Conservation (phyloP, 176 grass and related monocot genomes). For the Bothriochloa decipiens region DNA sequence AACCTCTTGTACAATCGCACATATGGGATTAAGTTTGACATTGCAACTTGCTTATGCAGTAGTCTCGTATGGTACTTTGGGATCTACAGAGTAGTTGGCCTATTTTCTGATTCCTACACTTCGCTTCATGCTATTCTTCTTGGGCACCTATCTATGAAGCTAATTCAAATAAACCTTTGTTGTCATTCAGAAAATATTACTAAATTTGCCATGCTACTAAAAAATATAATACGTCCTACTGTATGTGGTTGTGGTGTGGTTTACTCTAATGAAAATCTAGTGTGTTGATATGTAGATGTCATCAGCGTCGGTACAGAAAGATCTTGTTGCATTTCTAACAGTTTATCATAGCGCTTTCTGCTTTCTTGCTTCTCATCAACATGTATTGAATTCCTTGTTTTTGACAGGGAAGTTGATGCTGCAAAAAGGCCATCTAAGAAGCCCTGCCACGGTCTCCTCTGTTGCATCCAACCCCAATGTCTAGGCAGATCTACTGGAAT, state of each 20-base stretch:
- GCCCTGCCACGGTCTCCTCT: neutral
- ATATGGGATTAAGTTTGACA: no score
- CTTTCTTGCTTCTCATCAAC: neutral
- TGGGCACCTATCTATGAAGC: no score
- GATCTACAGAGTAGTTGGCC: no score
- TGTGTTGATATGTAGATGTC: neutral
- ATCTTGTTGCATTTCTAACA: neutral
- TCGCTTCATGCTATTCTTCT: neutral
- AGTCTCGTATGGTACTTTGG: no score
- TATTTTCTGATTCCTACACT: neutral
- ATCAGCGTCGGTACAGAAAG: neutral
- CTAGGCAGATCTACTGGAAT: slow-evolving; percentile 48
- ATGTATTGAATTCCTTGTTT: neutral
- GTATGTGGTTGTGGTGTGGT: no score
- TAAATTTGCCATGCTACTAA: no score
- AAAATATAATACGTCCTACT: no score
- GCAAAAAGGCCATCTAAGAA: slow-evolving; percentile 15
- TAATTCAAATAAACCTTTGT: no score
- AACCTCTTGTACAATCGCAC: no score
- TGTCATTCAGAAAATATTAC: no score
- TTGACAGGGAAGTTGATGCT: slow-evolving; percentile 31
- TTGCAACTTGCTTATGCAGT: no score
- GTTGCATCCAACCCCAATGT: neutral
- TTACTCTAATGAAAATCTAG: no score
- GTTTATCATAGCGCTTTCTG: neutral